Evolutionary conservation across 139 green algal genomes (phyloP), one percentile per base, ranked within the genome.

Genomic region (Chlamydomonas eustigma): DNA sequence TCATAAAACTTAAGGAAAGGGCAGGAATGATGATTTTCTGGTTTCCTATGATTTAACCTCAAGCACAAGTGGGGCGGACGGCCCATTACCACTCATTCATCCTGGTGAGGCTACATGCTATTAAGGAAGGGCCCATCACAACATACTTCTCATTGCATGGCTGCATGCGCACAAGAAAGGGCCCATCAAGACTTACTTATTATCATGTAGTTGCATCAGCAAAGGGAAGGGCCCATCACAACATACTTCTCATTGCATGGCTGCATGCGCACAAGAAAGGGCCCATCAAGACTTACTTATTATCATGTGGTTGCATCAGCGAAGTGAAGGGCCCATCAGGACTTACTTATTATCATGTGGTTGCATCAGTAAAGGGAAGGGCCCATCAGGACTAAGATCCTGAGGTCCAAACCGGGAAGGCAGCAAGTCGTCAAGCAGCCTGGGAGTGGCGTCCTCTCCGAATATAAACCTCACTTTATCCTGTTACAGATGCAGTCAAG

Each of bases 321-420:
- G 94, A 82, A 8, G 90, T 89, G 0, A 81, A 80, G 0, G 68
- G 58, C 74, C 77, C 64, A n/a, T 81, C 77, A 73, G 64, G 75
- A 3, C 30, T 33, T 30, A 90, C 68, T 78, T 97, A 92, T 2
- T 80, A 58, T 58, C 44, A 58, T 58, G 44, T 58, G 44, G 44
- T 58, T 58, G 44, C 44, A 58, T 58, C 12, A 58, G 83, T 64
- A 95, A 82, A 8, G 90, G 90, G 0, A 81, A 80, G 0, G 68
- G 58, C 74, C 77, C 64, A n/a, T 81, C 77, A 73, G 64, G 75
- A 2, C 30, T 50, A n/a, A 90, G 71, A 78, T 97, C 92, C 2
- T 80, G 37, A 0, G 92, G 92, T 4, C 83, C 86, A 82, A 96
- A 96, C 18, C 89, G 79, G 38, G 84, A 78, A 1, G 91, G 91